Percentiles rank a stretch among this genome's conserved stretches.
Conservation (phyloP, 192 early-diverging fungal species). For the Entomortierella beljakovae region DNA sequence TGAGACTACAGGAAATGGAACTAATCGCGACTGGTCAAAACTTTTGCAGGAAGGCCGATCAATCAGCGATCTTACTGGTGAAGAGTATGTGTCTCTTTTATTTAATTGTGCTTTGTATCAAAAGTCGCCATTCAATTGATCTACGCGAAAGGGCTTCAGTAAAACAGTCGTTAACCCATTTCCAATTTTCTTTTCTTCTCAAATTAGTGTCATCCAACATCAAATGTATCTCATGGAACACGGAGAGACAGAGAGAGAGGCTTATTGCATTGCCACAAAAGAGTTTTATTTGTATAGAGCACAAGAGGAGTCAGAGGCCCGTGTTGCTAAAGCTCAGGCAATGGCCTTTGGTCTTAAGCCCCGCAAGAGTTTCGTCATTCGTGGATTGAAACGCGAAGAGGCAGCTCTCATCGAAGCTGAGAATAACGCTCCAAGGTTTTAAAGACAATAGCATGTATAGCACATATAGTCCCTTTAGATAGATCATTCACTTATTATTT, state of each 20-base stretch:
- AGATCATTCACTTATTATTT: no score
- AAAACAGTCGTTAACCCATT: background rate
- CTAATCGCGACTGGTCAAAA: constrained; percentile 64
- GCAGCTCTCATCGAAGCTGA: constrained; percentile 37
- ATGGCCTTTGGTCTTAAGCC: constrained; percentile 55
- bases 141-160: background rate
- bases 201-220: constrained; percentile 83
- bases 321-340: constrained; percentile 71
- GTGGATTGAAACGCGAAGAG: constrained; percentile 53
- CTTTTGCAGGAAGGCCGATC: constrained; percentile 63
- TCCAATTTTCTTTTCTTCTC: constrained; percentile 2
- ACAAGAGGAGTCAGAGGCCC: constrained; percentile 78
- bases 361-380: constrained; percentile 49
- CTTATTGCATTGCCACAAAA: constrained; percentile 80
- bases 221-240: constrained; percentile 83
- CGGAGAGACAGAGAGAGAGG: constrained; percentile 75
- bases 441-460: background rate
- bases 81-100: constrained; percentile 74
- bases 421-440: constrained; percentile 31
- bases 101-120: background rate
- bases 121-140: background rate
- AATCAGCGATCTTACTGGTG: constrained; percentile 76
- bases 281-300: constrained; percentile 88
- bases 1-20: constrained; percentile 69
- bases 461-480: background rate